Conservation (phyloP, 768 basidiomycete species). For the Lentinula sp. region DNA sequence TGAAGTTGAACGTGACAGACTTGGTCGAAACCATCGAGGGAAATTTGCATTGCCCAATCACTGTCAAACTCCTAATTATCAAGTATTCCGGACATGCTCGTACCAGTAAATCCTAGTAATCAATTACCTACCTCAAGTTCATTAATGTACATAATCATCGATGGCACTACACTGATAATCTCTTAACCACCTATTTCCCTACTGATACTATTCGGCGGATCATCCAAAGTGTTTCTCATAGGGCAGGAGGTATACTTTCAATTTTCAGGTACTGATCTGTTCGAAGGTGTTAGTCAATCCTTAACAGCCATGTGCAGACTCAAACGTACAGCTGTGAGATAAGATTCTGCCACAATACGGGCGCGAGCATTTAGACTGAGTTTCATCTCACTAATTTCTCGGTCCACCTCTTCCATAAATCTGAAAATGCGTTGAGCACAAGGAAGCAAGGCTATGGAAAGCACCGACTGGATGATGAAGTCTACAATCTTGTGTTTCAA, state of each 20-base stretch:
- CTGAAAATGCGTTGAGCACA: conserved; percentile 27
- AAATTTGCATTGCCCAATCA: too few species aligned
- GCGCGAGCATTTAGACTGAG: conserved; percentile 93
- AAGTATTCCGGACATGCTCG: too few species aligned
- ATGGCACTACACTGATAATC: too few species aligned
- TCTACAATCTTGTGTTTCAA: conserved; percentile 99
- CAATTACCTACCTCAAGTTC: too few species aligned
- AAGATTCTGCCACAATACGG: conserved; percentile 95
- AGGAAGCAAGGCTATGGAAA: background rate
- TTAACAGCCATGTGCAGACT: background rate
- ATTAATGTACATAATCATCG: too few species aligned
- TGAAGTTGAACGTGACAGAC: background rate
- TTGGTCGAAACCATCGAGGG: background rate
- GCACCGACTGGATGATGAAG: conserved; percentile 92
- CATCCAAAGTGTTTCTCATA: background rate
- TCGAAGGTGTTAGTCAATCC: background rate
- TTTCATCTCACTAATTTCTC: conserved; percentile 99
- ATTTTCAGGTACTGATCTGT: background rate
- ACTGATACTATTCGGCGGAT: too few species aligned
- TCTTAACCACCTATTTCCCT: too few species aligned
- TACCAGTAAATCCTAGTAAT: too few species aligned
- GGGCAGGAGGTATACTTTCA: background rate
- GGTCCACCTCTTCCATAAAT: conserved; percentile 99
- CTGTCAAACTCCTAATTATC: too few species aligned
- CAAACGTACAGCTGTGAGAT: conserved; percentile 75